Evolutionary conservation across 768 basidiomycete genomes (phyloP).

Genomic region (Panaeolus cyanescens): DNA sequence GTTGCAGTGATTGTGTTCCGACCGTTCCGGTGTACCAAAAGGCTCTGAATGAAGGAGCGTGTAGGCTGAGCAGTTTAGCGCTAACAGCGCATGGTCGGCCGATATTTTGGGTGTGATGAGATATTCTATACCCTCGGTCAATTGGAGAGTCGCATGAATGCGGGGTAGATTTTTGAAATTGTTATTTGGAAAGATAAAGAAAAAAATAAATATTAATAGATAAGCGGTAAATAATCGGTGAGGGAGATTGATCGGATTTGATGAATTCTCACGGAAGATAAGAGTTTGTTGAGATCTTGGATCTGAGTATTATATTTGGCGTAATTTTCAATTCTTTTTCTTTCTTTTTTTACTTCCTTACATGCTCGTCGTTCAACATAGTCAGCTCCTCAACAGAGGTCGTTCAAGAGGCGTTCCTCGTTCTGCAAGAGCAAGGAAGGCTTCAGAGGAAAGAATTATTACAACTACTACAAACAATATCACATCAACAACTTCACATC

Average conservation of each 20-base stretch:
- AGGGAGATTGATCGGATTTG: neutral
- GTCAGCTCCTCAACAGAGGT: slow-evolving; percentile 10
- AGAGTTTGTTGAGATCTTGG: neutral
- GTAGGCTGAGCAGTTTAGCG: no score
- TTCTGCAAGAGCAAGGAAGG: slow-evolving; percentile 20
- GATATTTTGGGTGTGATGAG: no score
- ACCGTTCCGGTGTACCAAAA: no score
- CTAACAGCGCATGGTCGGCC: no score
- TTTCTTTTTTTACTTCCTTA: neutral
- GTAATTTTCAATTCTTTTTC: slow-evolving; percentile 10
- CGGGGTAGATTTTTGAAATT: neutral
- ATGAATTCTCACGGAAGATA: neutral
- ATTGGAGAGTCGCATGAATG: no score
- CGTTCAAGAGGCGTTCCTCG: slow-evolving; percentile 20
- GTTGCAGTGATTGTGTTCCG: no score
- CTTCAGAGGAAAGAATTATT: slow-evolving; percentile 16
- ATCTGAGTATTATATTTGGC: neutral
- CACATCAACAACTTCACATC: neutral
- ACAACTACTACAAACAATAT: neutral
- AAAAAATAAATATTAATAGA: neutral
- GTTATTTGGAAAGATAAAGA: neutral
- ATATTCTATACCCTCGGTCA: no score
- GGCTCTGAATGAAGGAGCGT: no score
- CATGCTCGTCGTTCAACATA: slow-evolving; percentile 9
- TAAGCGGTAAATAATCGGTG: neutral